Evolutionary conservation across 2,329 filamentous ascomycete genomes (phyloP).

Genomic region (Dichotomopilus funicola): DNA sequence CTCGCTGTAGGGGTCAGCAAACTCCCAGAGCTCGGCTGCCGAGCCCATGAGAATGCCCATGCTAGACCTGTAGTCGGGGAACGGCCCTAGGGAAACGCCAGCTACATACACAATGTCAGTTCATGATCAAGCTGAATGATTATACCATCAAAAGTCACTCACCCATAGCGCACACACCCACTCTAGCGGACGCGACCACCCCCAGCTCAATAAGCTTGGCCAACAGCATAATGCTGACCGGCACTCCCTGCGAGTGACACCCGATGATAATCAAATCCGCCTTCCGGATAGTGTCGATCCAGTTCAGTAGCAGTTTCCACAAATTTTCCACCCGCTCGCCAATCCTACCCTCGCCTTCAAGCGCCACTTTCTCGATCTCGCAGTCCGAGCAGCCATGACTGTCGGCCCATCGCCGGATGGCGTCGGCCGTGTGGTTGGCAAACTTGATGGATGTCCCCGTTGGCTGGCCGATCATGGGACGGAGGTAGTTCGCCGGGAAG

Average conservation of each 20-base stretch:
- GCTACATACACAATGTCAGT: conserved; percentile 40
- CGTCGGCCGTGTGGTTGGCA: conserved; percentile 75
- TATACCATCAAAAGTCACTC: conserved; percentile 21
- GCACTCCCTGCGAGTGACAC: conserved; percentile 92
- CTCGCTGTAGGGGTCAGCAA: conserved; percentile 71
- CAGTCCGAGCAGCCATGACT: conserved; percentile 64
- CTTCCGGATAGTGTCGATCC: conserved; percentile 80
- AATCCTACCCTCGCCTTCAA: conserved; percentile 93
- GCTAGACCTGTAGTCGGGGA: conserved; percentile 82
- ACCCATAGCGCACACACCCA: conserved; percentile 79
- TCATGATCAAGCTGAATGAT: background rate
- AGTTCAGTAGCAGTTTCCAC: conserved; percentile 91
- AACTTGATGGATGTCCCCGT: conserved; percentile 94
- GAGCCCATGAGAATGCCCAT: conserved; percentile 82
- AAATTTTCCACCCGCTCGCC: conserved; percentile 82
- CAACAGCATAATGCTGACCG: conserved; percentile 85
- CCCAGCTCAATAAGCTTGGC: conserved; percentile 89
- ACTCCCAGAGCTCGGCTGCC: conserved; percentile 92
- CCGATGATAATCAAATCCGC: conserved; percentile 90
- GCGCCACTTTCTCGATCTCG: conserved; percentile 86
- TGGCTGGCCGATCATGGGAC: conserved; percentile 88
- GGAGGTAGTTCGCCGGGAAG: conserved; percentile 79
- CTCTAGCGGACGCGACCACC: conserved; percentile 66
- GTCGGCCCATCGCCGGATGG: conserved; percentile 77
- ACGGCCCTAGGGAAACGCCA: conserved; percentile 88